These are phyloP conservation scores for Saccharomycodes ludwigii DNA, from an alignment of 805 yeast species.

Conservation along the genomic window DNA sequence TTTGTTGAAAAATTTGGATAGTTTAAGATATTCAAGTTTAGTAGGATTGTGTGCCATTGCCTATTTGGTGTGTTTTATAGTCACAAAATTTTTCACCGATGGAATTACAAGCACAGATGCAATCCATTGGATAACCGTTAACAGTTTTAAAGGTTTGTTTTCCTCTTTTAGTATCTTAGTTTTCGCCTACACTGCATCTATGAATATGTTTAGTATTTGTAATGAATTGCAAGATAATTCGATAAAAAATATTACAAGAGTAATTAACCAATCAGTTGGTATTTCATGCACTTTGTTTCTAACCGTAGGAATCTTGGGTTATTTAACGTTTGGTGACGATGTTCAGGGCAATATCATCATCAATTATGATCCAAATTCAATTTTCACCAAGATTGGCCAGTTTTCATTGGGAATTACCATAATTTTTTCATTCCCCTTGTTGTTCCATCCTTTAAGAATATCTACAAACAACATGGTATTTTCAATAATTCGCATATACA, in stretches of 20 bases:
- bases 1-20: slow-evolving; percentile 49
- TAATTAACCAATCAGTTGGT: slow-evolving; percentile 35
- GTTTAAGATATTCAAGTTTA: slow-evolving; percentile 58
- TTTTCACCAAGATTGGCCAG: slow-evolving; percentile 41
- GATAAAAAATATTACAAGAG: slow-evolving; percentile 32
- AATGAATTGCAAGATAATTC: slow-evolving; percentile 51
- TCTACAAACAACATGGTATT: slow-evolving; percentile 54
- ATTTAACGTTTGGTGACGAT: slow-evolving; percentile 57
- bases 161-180: slow-evolving; percentile 64
- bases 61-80: slow-evolving; percentile 45
- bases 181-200: slow-evolving; percentile 74
- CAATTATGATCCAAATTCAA: slow-evolving; percentile 45
- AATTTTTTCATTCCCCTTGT: slow-evolving; percentile 61
- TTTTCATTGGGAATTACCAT: slow-evolving; percentile 60
- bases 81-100: slow-evolving; percentile 34
- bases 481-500: slow-evolving; percentile 25
- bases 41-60: slow-evolving; percentile 56
- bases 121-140: slow-evolving; percentile 29
- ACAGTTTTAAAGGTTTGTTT: slow-evolving; percentile 33
- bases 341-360: slow-evolving; percentile 58
- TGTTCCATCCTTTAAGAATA: slow-evolving; percentile 72
- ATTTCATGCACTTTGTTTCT: slow-evolving; percentile 48
- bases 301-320: slow-evolving; percentile 56
- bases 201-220: slow-evolving; percentile 66
- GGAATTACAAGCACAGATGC: slow-evolving; percentile 11